Percentiles rank a stretch among this genome's conserved stretches.
These are phyloP conservation scores for Pichia sp. DNA, from an alignment of 1,139 yeast species.

Conservation along the genomic window DNA sequence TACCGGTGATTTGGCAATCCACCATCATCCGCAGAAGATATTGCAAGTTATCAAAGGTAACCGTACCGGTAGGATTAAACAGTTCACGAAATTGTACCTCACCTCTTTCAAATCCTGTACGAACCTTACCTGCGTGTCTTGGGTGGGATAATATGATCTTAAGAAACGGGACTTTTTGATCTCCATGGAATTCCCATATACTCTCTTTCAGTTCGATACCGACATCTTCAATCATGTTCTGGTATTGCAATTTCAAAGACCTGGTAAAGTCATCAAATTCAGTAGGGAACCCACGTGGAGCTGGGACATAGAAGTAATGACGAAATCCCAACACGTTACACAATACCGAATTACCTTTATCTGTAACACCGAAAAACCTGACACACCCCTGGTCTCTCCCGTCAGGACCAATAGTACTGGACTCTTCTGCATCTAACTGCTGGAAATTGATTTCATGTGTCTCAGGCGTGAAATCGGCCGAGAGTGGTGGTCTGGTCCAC, in stretches of 20 bases:
- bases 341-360: slow-evolving; percentile 78
- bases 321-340: slow-evolving; percentile 86
- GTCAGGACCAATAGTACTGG: slow-evolving; percentile 32
- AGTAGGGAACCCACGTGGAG: slow-evolving; percentile 67
- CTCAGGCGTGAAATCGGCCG: slow-evolving; percentile 42
- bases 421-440: slow-evolving; percentile 93
- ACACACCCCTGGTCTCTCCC: slow-evolving; percentile 56
- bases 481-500: slow-evolving; percentile 61
- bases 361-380: slow-evolving; percentile 89
- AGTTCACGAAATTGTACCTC: slow-evolving; percentile 61
- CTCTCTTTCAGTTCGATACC: slow-evolving; percentile 73
- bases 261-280: slow-evolving; percentile 45
- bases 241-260: slow-evolving; percentile 48
- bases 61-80: slow-evolving; percentile 54
- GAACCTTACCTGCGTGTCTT: slow-evolving; percentile 56
- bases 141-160: slow-evolving; percentile 68
- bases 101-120: slow-evolving; percentile 83
- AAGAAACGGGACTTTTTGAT: slow-evolving; percentile 71
- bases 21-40: slow-evolving; percentile 84
- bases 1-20: slow-evolving; percentile 88
- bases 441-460: slow-evolving; percentile 67
- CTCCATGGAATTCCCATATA: slow-evolving; percentile 90
- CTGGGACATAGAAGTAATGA: slow-evolving; percentile 90
- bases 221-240: slow-evolving; percentile 52
- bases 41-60: slow-evolving; percentile 86